These are phyloP conservation scores for Linum lewisii DNA, from an alignment of 345 rosid genomes.

Conservation along the genomic window DNA sequence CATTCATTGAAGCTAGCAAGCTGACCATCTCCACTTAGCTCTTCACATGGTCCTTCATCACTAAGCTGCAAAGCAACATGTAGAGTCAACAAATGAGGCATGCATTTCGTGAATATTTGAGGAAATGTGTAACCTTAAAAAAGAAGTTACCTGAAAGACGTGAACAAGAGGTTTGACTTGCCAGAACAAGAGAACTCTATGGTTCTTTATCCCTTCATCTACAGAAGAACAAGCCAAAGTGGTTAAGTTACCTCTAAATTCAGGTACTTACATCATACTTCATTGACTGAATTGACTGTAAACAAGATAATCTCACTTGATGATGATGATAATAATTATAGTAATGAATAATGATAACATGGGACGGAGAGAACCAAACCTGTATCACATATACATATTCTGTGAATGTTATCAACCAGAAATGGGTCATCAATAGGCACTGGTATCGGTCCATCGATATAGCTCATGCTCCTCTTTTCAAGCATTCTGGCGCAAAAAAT, in stretches of 20 bases:
- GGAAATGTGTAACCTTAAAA: neutral
- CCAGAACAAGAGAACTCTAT: slow-evolving; percentile 89
- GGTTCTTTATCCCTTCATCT: slow-evolving; percentile 78
- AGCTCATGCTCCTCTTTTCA: slow-evolving; percentile 81
- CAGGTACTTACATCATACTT: neutral
- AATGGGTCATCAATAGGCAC: slow-evolving; percentile 62
- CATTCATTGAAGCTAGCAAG: slow-evolving; percentile 89
- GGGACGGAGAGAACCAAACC: slow-evolving; percentile 29
- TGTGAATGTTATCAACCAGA: slow-evolving; percentile 62
- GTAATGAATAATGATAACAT: neutral
- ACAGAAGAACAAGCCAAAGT: slow-evolving; percentile 13
- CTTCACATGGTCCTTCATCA: slow-evolving; percentile 98
- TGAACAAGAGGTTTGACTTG: slow-evolving; percentile 89
- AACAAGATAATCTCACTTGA: neutral
- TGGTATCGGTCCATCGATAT: slow-evolving; percentile 65
- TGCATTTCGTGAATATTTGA: neutral
- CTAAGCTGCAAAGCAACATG: slow-evolving; percentile 43
- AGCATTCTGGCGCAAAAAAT: slow-evolving; percentile 50
- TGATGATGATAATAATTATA: no score
- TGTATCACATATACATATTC: slow-evolving; percentile 67
- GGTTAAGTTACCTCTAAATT: neutral
- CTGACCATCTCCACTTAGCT: slow-evolving; percentile 63
- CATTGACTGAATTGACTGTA: no score
- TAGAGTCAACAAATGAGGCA: neutral
- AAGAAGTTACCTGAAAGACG: slow-evolving; percentile 70